Base-by-base conservation (phyloP, 768 basidiomycete genomes). In the Leccinellum luteum region DNA sequence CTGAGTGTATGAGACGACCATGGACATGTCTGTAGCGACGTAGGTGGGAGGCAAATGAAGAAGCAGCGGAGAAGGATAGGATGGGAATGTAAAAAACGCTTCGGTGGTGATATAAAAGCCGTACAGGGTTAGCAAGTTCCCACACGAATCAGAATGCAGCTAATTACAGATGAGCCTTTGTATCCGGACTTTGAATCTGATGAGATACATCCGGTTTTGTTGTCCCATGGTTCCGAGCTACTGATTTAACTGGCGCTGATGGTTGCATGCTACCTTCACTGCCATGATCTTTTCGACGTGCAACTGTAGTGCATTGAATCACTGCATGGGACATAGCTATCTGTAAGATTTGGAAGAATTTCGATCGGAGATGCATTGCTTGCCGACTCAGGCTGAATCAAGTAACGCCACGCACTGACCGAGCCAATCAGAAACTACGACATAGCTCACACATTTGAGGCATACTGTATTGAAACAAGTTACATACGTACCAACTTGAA, bases 1-100 rank as follows among this genome's bases (percentile, higher is more conserved):
- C 72, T 93, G 85, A 43, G 90, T 87, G 71, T 79, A 74, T 62
- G 85, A 84, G 70, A 92, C 66, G 55, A 81, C 73, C 74, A 84
- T 90, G 64, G 76, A 64, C 72, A 67, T 74, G 62, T 69, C 55
- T 72, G 72, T 59, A 56, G 60, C 51, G 58, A 45, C 13, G 56
- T 45, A 59, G 48, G 14, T 41, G 23, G 15, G 61, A 51, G 60
- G 60, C 51, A 59, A 56, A 54, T 58, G 57, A 61, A 50, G 56
- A 58, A 63, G 50, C 25, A 4, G 52, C 41, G 12, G 27, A 17
- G 44, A 15, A 47, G 44, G 49, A 55, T 30, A 44, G 9, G 32
- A 59, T 50, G 57, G 54, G 41, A 59, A 54, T 28, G 45, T 28
- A 25, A 52, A 28, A 25, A 52, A 28, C 48, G 17, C 51, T 56